phyloP scores from a whole-genome alignment of 192 early-diverging fungal genomes.

The Dissophora globulifera region DNA sequence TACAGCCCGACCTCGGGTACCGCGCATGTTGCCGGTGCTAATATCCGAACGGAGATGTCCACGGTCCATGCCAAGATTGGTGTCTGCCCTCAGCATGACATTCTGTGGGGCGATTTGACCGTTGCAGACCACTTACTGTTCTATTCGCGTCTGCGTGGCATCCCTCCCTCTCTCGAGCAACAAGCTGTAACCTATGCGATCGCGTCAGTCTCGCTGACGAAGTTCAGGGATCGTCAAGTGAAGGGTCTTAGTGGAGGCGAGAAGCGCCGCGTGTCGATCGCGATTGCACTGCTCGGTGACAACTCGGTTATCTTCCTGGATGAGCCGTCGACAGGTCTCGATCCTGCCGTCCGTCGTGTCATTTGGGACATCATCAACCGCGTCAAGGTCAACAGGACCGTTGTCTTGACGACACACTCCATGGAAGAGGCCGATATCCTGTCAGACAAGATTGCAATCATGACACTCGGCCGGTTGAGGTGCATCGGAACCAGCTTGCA shows the following conservation, averaged over 20 bases:
- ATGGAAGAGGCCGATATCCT: conserved; percentile 76
- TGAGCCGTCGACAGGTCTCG: conserved; percentile 71
- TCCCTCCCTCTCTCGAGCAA: conserved; percentile 29
- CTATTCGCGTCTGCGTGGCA: conserved; percentile 60
- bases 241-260: conserved; percentile 65
- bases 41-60: conserved; percentile 44
- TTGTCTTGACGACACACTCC: conserved; percentile 71
- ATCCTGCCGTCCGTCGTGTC: conserved; percentile 58
- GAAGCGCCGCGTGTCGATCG: conserved; percentile 67
- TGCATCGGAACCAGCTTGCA: conserved; percentile 64
- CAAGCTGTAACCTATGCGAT: conserved; percentile 35
- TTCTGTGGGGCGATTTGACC: conserved; percentile 59
- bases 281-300: conserved; percentile 64
- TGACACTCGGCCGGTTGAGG: conserved; percentile 58
- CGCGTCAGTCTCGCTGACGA: conserved; percentile 41
- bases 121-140: conserved; percentile 61
- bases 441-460: conserved; percentile 62
- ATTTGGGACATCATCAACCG: conserved; percentile 68
- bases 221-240: conserved; percentile 48
- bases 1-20: conserved; percentile 41
- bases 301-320: conserved; percentile 63
- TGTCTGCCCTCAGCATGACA: conserved; percentile 67
- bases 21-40: conserved; percentile 36
- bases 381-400: conserved; percentile 56
- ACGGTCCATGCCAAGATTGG: conserved; percentile 55